These are phyloP conservation scores for Podospora appendiculata DNA, from an alignment of 495 filamentous ascomycete species.

Conservation along the genomic window DNA sequence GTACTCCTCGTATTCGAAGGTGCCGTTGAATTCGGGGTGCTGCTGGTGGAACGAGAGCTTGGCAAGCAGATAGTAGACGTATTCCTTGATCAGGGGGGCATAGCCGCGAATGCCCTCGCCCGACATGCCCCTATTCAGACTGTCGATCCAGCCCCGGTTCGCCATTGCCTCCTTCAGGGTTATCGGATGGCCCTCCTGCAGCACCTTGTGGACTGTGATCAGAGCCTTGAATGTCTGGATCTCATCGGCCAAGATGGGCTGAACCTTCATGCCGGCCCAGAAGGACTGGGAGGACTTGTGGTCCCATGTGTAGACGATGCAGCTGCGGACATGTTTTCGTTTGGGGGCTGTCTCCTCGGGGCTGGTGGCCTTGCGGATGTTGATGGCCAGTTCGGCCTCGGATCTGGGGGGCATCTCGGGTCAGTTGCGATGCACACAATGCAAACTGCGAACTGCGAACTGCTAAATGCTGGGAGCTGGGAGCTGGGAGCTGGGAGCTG, in stretches of 20 bases:
- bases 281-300: conserved; percentile 95
- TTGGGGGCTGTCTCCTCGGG: conserved; percentile 94
- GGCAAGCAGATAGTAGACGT: conserved; percentile 86
- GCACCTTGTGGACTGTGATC: conserved; percentile 89
- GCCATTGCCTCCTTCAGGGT: conserved; percentile 83
- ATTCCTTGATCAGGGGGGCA: conserved; percentile 85
- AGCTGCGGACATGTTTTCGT: conserved; percentile 96
- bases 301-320: conserved; percentile 99
- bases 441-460: no score
- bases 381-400: conserved; percentile 87
- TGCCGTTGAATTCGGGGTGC: conserved; percentile 97
- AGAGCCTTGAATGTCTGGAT: conserved; percentile 90
- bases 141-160: conserved; percentile 86
- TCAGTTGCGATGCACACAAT: conserved; percentile 6
- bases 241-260: conserved; percentile 93
- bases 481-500: no score
- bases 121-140: conserved; percentile 72
- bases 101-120: conserved; percentile 91
- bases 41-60: conserved; percentile 92
- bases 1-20: conserved; percentile 98
- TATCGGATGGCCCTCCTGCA: conserved; percentile 91
- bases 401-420: conserved; percentile 48
- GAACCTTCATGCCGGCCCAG: conserved; percentile 99
- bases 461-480: no score
- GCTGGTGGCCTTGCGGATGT: conserved; percentile 94